Conservation (phyloP, 768 basidiomycete species). For the Auricularia cornea region DNA sequence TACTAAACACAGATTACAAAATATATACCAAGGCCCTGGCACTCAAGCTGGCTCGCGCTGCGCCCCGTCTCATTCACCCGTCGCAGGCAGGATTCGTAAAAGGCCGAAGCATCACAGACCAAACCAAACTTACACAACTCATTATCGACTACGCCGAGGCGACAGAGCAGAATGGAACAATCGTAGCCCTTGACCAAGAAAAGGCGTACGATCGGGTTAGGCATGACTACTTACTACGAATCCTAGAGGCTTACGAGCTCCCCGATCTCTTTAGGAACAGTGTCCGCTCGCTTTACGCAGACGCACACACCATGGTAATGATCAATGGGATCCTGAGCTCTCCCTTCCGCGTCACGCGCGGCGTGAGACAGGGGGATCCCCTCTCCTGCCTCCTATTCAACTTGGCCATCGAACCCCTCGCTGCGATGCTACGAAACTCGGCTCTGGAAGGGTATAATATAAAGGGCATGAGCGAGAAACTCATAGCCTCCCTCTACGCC, state of each 20-base stretch:
- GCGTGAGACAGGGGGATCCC: conserved; percentile 16
- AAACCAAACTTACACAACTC: conserved; percentile 5
- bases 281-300: conserved; percentile 12
- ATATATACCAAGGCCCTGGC: conserved; percentile 11
- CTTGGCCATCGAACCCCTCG: conserved; percentile 17
- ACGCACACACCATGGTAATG: conserved; percentile 10
- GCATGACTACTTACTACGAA: conserved; percentile 14
- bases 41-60: conserved; percentile 1
- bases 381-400: conserved; percentile 16
- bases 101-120: conserved; percentile 10
- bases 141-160: conserved; percentile 11
- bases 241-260: conserved; percentile 3
- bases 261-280: conserved; percentile 12
- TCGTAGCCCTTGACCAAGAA: no score
- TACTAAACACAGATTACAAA: conserved; percentile 18
- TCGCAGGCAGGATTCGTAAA: conserved; percentile 15
- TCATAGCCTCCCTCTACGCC: conserved; percentile 23
- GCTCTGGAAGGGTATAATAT: conserved; percentile 14
- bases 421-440: conserved; percentile 14
- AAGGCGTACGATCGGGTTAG: no score
- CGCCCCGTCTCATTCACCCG: neutral
- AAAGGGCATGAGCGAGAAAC: conserved; percentile 1
- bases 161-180: conserved; percentile 8
- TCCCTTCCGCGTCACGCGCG: conserved; percentile 8
- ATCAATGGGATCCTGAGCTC: conserved; percentile 7